Evolutionary conservation across 805 yeast species (phyloP).

Genomic region (Metschnikowia arizonensis): DNA sequence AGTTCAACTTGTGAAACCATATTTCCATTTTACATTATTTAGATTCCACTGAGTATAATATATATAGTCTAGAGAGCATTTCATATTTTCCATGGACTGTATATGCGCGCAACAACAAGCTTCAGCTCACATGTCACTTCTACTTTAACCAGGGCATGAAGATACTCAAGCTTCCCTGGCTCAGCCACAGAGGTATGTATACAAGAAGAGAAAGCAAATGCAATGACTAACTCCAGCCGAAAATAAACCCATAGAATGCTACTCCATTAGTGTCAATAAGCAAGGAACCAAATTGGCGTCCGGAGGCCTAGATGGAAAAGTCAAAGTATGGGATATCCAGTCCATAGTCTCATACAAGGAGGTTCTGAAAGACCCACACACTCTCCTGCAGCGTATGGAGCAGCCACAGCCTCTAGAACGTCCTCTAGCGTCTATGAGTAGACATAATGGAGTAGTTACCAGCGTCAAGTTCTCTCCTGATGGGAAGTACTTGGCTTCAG

Average conservation of each 20-base stretch:
- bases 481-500: constrained; percentile 87
- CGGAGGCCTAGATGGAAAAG: constrained; percentile 89
- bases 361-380: neutral
- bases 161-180: constrained; percentile 43
- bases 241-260: constrained; percentile 75
- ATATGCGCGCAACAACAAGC: neutral
- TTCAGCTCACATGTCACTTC: neutral
- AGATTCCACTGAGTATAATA: too few relatives aligned
- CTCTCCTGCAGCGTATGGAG: constrained; percentile 11
- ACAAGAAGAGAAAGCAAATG: neutral
- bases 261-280: constrained; percentile 73
- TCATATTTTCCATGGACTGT: neutral
- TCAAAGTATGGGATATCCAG: constrained; percentile 78
- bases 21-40: too few relatives aligned
- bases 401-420: constrained; percentile 18
- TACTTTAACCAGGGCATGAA: constrained; percentile 22
- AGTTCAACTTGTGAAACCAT: constrained; percentile 37
- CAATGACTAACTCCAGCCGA: constrained; percentile 53
- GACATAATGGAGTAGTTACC: constrained; percentile 97
- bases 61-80: too few relatives aligned
- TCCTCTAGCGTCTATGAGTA: constrained; percentile 85
- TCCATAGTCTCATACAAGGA: constrained; percentile 46
- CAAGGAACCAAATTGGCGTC: constrained; percentile 86
- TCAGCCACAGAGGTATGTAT: constrained; percentile 39
- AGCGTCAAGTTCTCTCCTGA: constrained; percentile 89